Evolutionary conservation across 441 rosid species (phyloP).

Genomic region (Gossypium trilobum): DNA sequence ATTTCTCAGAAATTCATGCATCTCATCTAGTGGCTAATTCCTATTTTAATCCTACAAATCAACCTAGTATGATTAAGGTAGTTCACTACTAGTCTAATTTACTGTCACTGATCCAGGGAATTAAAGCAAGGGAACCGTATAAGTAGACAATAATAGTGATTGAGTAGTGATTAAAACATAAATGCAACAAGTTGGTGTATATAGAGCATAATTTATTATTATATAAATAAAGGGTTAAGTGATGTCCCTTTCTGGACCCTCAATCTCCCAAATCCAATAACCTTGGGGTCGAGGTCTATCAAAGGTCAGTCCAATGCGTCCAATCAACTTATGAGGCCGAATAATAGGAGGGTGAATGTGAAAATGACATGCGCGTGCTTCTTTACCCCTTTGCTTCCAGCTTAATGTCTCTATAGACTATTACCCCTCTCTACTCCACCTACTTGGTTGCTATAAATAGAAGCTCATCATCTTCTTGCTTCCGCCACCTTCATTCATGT

Average conservation of each 20-base stretch:
- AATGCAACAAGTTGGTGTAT: too few relatives aligned
- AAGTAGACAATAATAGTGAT: too few relatives aligned
- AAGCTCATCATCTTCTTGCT: background rate
- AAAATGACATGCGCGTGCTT: conserved; percentile 9
- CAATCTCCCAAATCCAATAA: background rate
- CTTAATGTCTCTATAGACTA: background rate
- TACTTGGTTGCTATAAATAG: conserved; percentile 1
- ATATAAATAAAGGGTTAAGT: background rate
- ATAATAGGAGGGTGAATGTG: background rate
- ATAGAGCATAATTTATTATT: background rate
- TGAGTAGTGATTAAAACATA: too few relatives aligned
- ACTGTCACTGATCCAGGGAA: background rate
- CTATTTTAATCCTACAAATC: background rate
- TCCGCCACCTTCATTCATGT: background rate
- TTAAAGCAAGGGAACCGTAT: background rate
- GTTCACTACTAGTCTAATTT: background rate
- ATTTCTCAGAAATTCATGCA: background rate
- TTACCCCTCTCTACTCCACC: background rate
- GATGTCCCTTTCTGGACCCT: background rate
- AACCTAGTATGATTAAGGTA: background rate
- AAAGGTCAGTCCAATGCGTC: conserved; percentile 2
- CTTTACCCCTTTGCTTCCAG: background rate
- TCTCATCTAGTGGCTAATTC: background rate
- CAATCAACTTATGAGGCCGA: conserved; percentile 1
- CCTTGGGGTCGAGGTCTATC: background rate